Percentiles rank a stretch among this genome's conserved stretches.
Evolutionary conservation across 495 filamentous ascomycete genomes (phyloP).

Genomic region (Hyaloscypha finlandica): DNA sequence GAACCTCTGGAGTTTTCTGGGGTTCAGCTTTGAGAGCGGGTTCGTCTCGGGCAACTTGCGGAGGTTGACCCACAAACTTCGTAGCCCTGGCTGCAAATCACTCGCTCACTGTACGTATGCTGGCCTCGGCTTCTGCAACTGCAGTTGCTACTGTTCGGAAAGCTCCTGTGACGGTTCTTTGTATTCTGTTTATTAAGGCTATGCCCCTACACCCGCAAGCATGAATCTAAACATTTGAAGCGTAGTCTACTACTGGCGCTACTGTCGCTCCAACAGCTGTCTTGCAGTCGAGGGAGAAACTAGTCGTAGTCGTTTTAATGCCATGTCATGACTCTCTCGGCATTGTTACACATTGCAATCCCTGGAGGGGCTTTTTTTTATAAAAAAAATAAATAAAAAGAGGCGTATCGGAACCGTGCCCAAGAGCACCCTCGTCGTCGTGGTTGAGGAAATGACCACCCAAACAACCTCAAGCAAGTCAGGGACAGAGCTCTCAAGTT

Average conservation of each 20-base stretch:
- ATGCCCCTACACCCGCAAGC: conserved; percentile 32
- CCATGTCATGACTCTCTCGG: too few species aligned
- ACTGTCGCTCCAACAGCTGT: conserved; percentile 36
- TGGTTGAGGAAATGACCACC: too few species aligned
- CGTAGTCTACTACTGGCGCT: conserved; percentile 38
- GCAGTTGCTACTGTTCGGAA: conserved; percentile 34
- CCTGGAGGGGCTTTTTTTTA: too few species aligned
- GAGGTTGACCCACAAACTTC: conserved; percentile 21
- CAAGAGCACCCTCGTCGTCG: too few species aligned
- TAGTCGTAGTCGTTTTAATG: conserved; percentile 34
- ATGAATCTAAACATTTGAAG: conserved; percentile 40
- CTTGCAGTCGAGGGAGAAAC: conserved; percentile 36
- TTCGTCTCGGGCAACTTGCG: conserved; percentile 18
- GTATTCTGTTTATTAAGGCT: conserved; percentile 32
- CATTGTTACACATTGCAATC: too few species aligned
- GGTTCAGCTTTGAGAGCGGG: conserved; percentile 16
- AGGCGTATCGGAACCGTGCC: too few species aligned
- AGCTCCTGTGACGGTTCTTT: conserved; percentile 37
- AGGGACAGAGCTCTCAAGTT: too few species aligned
- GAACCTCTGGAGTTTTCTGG: conserved; percentile 16
- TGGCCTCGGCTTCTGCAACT: conserved; percentile 33
- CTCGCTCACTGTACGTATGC: conserved; percentile 11
- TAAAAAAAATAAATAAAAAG: too few species aligned
- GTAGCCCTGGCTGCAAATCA: not conserved
- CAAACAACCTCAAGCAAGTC: too few species aligned